A percentile compares a stretch with the other conserved stretches of the same genome.
Conservation (phyloP, 2,329 filamentous ascomycete species). For the Clonostachys chloroleuca region DNA sequence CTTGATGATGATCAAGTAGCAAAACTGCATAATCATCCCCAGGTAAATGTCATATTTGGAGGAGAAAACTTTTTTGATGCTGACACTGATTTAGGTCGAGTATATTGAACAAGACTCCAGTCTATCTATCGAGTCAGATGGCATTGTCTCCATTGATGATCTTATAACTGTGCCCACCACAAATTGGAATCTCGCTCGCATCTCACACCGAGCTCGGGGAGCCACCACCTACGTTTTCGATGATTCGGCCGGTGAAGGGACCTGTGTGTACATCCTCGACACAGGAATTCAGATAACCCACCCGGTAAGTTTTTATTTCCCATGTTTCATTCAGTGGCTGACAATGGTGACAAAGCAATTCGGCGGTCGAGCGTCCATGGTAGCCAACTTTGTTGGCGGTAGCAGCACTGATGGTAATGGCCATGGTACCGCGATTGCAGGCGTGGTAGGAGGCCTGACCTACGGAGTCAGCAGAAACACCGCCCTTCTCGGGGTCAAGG, state of each 20-base stretch:
- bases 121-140: constrained; percentile 35
- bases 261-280: constrained; percentile 35
- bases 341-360: constrained; percentile 10
- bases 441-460: constrained; percentile 13
- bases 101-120: constrained; percentile 28
- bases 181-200: constrained; percentile 24
- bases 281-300: constrained; percentile 28
- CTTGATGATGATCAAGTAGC: constrained; percentile 15
- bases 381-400: constrained; percentile 10
- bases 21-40: constrained; percentile 14
- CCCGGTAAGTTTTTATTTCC: constrained; percentile 14
- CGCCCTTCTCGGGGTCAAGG: constrained; percentile 35
- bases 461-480: constrained; percentile 30
- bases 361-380: constrained; percentile 14
- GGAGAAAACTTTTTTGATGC: too few species aligned
- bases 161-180: too few species aligned
- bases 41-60: constrained; percentile 4
- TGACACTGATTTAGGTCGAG: constrained; percentile 11
- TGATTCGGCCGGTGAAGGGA: constrained; percentile 22
- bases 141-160: constrained; percentile 6
- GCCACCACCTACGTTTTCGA: constrained; percentile 23
- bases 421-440: constrained; percentile 26
- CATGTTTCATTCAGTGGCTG: too few species aligned
- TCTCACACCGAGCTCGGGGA: constrained; percentile 19
- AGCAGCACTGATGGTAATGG: constrained; percentile 18